Conservation (phyloP, 2,329 filamentous ascomycete species). For the Ampelomyces quisqualis region DNA sequence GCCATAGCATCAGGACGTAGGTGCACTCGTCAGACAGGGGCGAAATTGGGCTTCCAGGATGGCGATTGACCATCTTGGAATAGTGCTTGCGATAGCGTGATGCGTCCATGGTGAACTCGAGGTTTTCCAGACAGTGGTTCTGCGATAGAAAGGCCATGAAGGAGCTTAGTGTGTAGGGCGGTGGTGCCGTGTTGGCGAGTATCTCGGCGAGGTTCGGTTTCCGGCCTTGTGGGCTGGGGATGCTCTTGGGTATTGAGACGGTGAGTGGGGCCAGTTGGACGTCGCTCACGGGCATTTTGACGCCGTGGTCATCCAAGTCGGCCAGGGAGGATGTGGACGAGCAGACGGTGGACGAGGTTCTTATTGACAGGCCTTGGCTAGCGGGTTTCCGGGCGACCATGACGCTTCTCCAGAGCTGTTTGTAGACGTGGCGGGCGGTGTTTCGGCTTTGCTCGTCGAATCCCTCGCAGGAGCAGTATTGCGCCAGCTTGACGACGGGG, state of each 20-base stretch:
- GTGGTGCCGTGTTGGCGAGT: slow-evolving; percentile 77
- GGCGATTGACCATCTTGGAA: slow-evolving; percentile 57
- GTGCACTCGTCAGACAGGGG: slow-evolving; percentile 60
- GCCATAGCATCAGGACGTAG: slow-evolving; percentile 80
- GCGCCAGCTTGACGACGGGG: slow-evolving; percentile 42
- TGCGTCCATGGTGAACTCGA: slow-evolving; percentile 95
- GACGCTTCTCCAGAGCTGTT: slow-evolving; percentile 42
- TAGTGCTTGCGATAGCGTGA: slow-evolving; percentile 76
- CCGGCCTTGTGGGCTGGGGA: slow-evolving; percentile 54
- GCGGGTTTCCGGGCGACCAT: slow-evolving; percentile 39
- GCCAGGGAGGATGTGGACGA: slow-evolving; percentile 36
- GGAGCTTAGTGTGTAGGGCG: slow-evolving; percentile 85
- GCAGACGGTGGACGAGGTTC: slow-evolving; percentile 37
- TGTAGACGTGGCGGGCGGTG: slow-evolving; percentile 40
- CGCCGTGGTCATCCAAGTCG: slow-evolving; percentile 49
- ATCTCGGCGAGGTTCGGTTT: slow-evolving; percentile 83
- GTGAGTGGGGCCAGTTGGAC: slow-evolving; percentile 49
- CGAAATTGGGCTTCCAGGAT: slow-evolving; percentile 49
- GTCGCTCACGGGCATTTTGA: slow-evolving; percentile 53
- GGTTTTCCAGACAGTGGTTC: slow-evolving; percentile 93
- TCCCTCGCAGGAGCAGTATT: slow-evolving; percentile 39
- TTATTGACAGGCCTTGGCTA: slow-evolving; percentile 32
- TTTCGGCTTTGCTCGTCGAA: slow-evolving; percentile 37
- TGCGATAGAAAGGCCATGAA: slow-evolving; percentile 97
- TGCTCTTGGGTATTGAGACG: slow-evolving; percentile 51